Evolutionary conservation across 306 rosid genomes (phyloP), one percentile per base, ranked within the genome.

Genomic region (Prunus campanulata): DNA sequence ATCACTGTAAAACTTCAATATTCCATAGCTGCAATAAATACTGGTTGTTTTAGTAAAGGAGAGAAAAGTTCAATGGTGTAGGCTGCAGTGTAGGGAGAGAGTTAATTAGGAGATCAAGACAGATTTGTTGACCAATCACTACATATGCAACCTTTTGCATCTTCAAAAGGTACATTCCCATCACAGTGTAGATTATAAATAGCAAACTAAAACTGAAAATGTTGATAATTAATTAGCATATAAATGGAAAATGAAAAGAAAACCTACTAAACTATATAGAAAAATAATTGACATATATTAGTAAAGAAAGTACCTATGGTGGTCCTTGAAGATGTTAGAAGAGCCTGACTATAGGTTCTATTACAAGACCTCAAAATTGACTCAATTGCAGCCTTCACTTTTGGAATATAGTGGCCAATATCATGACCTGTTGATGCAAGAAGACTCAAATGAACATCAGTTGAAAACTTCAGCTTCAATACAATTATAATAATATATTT

Each of bases 301-400:
- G 66, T 59, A 69, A 79, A 84, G 72, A 72, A 75, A 72, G 78
- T 93, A 96, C 99, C 99, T 74, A 91, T 91, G 59, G 96, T 87
- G 65, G 96, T 91, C 87, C 77, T 92, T 78, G 99, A 93, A 85
- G 99, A 96, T 61, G 99, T 96, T 80, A 96, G 87, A 81, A 96
- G 99, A 79, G 99, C 99, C 81, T 71, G 97, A 85, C 97, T 88
- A 77, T 82, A 96, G 77, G 92, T 84, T 86, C 80, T 88, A 80
- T 96, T 85, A 75, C 99, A 96, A 54, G 98, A 82, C 87, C 94
- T 89, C 74, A 96, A 70, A 81, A 96, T 96, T 66, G 90, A 88
- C 77, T 96, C 99, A 67, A 96, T 96, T 67, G 99, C 99, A 73
- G 91, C 89, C 91, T 91, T 93, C 79, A 96, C 99, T 86, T 93